Evolutionary conservation across 225 moss, liverwort and hornwort species (phyloP).

Genomic region (Pseudisothecium myosuroides): DNA sequence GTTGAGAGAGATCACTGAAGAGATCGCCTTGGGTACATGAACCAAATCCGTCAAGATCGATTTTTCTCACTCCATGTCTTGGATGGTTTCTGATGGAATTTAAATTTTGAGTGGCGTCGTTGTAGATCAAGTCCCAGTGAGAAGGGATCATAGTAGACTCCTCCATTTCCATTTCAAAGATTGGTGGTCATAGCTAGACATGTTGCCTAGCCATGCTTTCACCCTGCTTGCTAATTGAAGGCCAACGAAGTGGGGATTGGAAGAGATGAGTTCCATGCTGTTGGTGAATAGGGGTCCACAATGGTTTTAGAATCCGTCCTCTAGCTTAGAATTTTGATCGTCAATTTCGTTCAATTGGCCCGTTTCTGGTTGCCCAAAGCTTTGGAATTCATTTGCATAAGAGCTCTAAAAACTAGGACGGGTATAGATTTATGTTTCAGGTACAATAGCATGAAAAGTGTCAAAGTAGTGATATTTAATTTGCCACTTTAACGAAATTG

Average conservation of each 20-base stretch:
- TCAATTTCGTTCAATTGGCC: background rate
- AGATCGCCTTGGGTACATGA: background rate
- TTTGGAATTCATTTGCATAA: background rate
- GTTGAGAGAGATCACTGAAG: background rate
- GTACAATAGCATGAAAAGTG: background rate
- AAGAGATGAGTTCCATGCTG: background rate
- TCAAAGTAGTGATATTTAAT: background rate
- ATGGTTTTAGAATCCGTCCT: background rate
- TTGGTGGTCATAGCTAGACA: background rate
- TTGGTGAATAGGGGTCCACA: background rate
- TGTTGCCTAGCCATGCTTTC: background rate
- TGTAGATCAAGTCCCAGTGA: background rate
- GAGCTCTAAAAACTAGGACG: background rate
- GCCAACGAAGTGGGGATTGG: background rate
- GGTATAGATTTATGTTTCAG: background rate
- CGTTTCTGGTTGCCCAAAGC: too few species aligned
- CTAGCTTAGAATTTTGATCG: background rate
- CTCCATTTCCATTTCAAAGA: background rate
- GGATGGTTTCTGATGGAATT: background rate
- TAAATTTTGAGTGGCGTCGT: too few species aligned
- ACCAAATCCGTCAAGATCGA: background rate
- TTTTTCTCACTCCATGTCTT: background rate
- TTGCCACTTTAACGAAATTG: background rate
- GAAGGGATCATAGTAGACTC: background rate
- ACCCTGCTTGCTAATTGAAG: background rate